Conservation (phyloP, 805 yeast genomes). For the Candida mattraensis region DNA sequence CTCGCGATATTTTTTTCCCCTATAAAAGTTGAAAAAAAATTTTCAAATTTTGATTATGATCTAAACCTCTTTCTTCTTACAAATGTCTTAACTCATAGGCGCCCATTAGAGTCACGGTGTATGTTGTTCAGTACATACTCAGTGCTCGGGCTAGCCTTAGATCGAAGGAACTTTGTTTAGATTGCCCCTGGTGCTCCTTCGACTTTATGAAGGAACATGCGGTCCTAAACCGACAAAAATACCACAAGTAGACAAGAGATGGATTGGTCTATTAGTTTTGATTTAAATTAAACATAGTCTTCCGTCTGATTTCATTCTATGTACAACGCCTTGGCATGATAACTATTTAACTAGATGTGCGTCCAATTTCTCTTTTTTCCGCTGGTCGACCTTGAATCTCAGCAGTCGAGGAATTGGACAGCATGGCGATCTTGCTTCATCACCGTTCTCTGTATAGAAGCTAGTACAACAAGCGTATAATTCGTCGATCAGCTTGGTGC, state of each 20-base stretch:
- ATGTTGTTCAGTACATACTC: slow-evolving; percentile 50
- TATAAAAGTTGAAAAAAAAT: slow-evolving; percentile 18
- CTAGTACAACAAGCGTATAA: slow-evolving; percentile 73
- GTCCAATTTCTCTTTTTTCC: slow-evolving; percentile 56
- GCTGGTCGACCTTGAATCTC: slow-evolving; percentile 62
- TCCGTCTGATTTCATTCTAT: too few species aligned
- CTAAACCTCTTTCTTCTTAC: slow-evolving; percentile 7
- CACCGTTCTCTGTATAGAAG: slow-evolving; percentile 63
- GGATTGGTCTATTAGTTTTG: too few species aligned
- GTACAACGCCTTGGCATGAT: too few species aligned
- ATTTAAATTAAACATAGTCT: too few species aligned
- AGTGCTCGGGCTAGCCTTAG: slow-evolving; percentile 96
- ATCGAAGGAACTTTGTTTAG: slow-evolving; percentile 39
- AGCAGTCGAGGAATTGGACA: slow-evolving; percentile 74
- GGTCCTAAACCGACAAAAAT: slow-evolving; percentile 80
- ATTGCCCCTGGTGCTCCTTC: slow-evolving; percentile 7
- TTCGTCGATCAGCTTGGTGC: slow-evolving; percentile 66
- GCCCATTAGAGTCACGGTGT: slow-evolving; percentile 80
- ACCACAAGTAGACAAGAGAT: too few species aligned
- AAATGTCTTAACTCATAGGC: slow-evolving; percentile 49
- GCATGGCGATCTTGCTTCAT: slow-evolving; percentile 62
- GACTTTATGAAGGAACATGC: slow-evolving; percentile 40
- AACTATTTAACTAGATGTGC: slow-evolving; percentile 41
- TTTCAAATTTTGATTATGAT: slow-evolving; percentile 42
- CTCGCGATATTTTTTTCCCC: too few species aligned